Evolutionary conservation across 2,329 filamentous ascomycete species (phyloP).

Genomic region (Claviceps arundinis): DNA sequence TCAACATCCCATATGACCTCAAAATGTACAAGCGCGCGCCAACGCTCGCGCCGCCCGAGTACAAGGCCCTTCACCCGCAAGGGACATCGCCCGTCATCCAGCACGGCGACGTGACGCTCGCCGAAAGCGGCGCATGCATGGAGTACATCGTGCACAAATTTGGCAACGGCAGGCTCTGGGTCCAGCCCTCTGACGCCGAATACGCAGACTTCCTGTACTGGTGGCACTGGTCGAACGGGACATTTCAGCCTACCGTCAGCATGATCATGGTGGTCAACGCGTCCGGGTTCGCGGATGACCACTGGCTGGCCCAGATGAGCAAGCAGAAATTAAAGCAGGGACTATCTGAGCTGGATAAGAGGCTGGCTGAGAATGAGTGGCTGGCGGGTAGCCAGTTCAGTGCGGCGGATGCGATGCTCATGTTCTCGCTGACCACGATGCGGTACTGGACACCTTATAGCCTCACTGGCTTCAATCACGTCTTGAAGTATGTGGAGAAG

Average conservation of each 20-base stretch:
- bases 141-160: constrained; percentile 49
- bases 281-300: constrained; percentile 7
- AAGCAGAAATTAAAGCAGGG: constrained; percentile 21
- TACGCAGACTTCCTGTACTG: constrained; percentile 53
- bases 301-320: constrained; percentile 17
- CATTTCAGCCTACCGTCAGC: constrained; percentile 25
- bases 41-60: constrained; percentile 20
- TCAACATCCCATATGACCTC: constrained; percentile 35
- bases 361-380: constrained; percentile 35
- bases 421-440: constrained; percentile 49
- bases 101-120: constrained; percentile 39
- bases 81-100: constrained; percentile 48
- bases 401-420: constrained; percentile 51
- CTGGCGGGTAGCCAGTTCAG: constrained; percentile 50
- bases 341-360: constrained; percentile 37
- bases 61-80: constrained; percentile 32
- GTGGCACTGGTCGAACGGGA: constrained; percentile 44
- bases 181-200: constrained; percentile 29
- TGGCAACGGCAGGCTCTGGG: constrained; percentile 32
- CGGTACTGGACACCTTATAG: constrained; percentile 35
- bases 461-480: constrained; percentile 25
- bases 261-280: constrained; percentile 22
- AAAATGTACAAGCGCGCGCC: constrained; percentile 17
- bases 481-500: constrained; percentile 33
- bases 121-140: constrained; percentile 45